Evolutionary conservation across 164 flowering plant species (phyloP).

Genomic region (Protea cynaroides): DNA sequence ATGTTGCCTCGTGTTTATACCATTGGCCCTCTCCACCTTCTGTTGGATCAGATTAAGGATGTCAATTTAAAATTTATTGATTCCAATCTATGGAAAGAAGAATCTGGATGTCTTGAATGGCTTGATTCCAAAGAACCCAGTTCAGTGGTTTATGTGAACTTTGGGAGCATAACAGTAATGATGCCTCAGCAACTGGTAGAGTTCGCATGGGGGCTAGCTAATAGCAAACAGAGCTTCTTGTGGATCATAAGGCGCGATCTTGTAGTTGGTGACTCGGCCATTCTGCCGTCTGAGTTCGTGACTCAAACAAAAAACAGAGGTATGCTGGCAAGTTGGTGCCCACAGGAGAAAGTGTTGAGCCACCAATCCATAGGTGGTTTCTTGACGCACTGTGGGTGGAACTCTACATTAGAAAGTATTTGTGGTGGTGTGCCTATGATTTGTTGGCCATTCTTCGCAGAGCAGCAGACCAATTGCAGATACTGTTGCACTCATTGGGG

Average conservation of each 20-base stretch:
- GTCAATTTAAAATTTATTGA: slow-evolving; percentile 9
- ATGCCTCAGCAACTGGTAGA: slow-evolving; percentile 20
- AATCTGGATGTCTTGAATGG: slow-evolving; percentile 21
- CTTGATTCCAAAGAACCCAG: slow-evolving; percentile 12
- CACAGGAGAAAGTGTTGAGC: slow-evolving; percentile 26
- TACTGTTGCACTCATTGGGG: slow-evolving; percentile 27
- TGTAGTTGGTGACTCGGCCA: slow-evolving; percentile 17
- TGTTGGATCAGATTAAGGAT: slow-evolving; percentile 2
- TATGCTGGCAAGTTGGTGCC: slow-evolving; percentile 24
- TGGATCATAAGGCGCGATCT: slow-evolving; percentile 27
- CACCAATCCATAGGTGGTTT: slow-evolving; percentile 33
- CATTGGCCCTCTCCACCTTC: slow-evolving; percentile 35
- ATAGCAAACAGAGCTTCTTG: slow-evolving; percentile 19
- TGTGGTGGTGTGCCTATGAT: slow-evolving; percentile 33
- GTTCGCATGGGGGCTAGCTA: slow-evolving; percentile 37
- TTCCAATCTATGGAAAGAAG: slow-evolving; percentile 30
- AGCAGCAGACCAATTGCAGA: slow-evolving; percentile 35
- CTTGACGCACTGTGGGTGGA: slow-evolving; percentile 29
- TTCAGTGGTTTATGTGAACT: slow-evolving; percentile 28
- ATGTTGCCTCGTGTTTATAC: slow-evolving; percentile 22
- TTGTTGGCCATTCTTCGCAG: slow-evolving; percentile 41
- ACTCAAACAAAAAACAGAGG: slow-evolving; percentile 19
- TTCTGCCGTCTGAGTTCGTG: slow-evolving; percentile 18
- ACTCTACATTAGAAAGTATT: slow-evolving; percentile 26
- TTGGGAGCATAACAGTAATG: slow-evolving; percentile 25